Percentiles rank a stretch among this genome's conserved stretches.
These are phyloP conservation scores for Ustilago bromivora DNA, from an alignment of 1,284 basidiomycete genomes.

Conservation along the genomic window DNA sequence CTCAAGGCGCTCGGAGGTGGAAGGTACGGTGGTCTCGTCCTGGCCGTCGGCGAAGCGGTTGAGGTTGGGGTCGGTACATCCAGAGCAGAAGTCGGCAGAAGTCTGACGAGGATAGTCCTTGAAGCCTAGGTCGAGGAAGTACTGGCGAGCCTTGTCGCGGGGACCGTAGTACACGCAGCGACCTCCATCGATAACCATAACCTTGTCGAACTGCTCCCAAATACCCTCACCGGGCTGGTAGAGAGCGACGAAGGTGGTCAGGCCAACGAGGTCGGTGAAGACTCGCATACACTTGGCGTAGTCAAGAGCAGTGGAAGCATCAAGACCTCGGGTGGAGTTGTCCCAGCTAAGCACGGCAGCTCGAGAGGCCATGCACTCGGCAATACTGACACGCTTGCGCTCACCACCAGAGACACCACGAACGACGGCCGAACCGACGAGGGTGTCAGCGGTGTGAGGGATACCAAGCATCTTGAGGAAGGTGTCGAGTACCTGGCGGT, in stretches of 20 bases:
- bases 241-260: conserved; percentile 68
- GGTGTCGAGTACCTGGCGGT: conserved; percentile 48
- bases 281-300: conserved; percentile 68
- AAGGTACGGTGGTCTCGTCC: conserved; percentile 40
- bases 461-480: conserved; percentile 67
- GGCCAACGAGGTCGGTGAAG: conserved; percentile 68
- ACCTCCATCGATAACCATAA: conserved; percentile 80
- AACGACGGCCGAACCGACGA: conserved; percentile 56
- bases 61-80: conserved; percentile 77
- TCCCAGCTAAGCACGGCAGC: conserved; percentile 62
- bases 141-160: conserved; percentile 78
- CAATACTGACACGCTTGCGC: conserved; percentile 59
- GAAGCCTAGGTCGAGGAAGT: conserved; percentile 79
- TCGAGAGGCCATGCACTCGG: conserved; percentile 70
- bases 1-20: conserved; percentile 46
- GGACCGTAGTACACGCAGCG: conserved; percentile 84
- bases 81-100: conserved; percentile 72
- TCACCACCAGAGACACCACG: conserved; percentile 71
- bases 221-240: conserved; percentile 76
- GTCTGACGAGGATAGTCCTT: conserved; percentile 76
- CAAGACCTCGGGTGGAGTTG: conserved; percentile 71
- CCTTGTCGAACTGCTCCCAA: conserved; percentile 70
- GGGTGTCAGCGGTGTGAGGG: conserved; percentile 53
- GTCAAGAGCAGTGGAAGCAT: conserved; percentile 59
- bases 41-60: conserved; percentile 73